phyloP scores from a whole-genome alignment of 176 grass and related monocot genomes.

The maize (Zea mays) region Zm-B73-REFERENCE-NAM-5.0 NC_050102.1:137410001-137410500 shows the following conservation, averaged over 20 bases:
- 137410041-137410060: background rate
- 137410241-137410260: conserved; percentile 76
- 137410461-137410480: conserved; percentile 56
- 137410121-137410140: no score
- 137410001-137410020: background rate
- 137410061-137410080: background rate
- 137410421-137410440: conserved; percentile 65
- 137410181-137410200: no score
- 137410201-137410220: no score
- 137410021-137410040: background rate
- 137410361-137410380: conserved; percentile 53
- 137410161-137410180: no score
- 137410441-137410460: conserved; percentile 65
- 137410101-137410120: background rate
- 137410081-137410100: background rate
- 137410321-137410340: conserved; percentile 68
- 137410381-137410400: conserved; percentile 52
- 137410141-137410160: no score
- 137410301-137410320: conserved; percentile 67
- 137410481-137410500: conserved; percentile 55
- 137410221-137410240: conserved; percentile 53
- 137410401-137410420: conserved; percentile 55
- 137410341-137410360: conserved; percentile 56
- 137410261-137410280: conserved; percentile 59
- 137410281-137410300: conserved; percentile 82